Evolutionary conservation across 768 basidiomycete genomes (phyloP), one percentile per base, ranked within the genome.

Genomic region (Agaricus subrufescens): DNA sequence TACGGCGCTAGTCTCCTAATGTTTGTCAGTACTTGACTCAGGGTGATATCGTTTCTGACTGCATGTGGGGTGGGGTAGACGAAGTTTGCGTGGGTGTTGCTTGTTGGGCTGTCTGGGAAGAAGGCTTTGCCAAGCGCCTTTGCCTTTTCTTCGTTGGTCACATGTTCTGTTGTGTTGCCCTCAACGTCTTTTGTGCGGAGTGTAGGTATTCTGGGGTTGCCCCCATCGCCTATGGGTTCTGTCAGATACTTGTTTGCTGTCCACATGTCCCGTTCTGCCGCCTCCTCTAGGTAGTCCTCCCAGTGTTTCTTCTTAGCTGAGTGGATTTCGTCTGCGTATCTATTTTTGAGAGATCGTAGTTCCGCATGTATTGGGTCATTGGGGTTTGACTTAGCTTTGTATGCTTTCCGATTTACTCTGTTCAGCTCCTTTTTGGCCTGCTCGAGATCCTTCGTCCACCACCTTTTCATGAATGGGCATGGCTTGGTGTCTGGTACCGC

Each of bases 1-100:
- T 69, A 69, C 0, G 70, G 66, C 4, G 68, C 64, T 1, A 78
- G 69, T 6, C 54, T 47, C 0, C 29, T 11, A 0, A 74, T 67
- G 0, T 66, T 65, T 0, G 48, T 11, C 3, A 46, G n/a, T 3
- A 79, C 60, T 27, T 73, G 65, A 0, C 55, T 50, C 29, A 66
- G 56, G 0, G 67, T 65, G 14, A 75, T 64, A 0, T 58, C 50
- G 0, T 19, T 10, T 29, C 61, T 66, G 1, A 56, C 2, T 23
- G n/a, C n/a, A n/a, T n/a, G n/a, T 58, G 66, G 0, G 58, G 55
- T 7, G 68, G 68, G 1, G 40, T 49, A 7, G 68, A 71, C 58
- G 73, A 75, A n/a, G n/a, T n/a, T n/a, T n/a, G n/a, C n/a, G n/a
- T n/a, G n/a, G n/a, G n/a, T n/a, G n/a, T n/a, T n/a, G n/a, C n/a